A percentile compares a stretch with the other conserved stretches of the same genome.
Conservation (phyloP, 768 basidiomycete species). For the Trametopsis cervina region DNA sequence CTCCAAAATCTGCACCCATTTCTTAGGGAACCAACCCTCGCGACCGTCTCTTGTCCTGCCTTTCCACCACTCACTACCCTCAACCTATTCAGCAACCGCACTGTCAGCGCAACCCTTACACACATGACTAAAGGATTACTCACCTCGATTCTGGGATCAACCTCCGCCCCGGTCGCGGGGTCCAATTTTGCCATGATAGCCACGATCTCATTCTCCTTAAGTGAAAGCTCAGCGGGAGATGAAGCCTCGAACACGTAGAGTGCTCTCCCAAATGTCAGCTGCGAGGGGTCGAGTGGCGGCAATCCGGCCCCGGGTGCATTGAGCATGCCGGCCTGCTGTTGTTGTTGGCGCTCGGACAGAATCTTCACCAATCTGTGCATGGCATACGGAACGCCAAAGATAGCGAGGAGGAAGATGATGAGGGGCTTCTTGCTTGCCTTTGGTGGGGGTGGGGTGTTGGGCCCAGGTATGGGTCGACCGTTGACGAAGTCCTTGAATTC, state of each 20-base stretch:
- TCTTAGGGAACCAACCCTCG: slow-evolving; percentile 92
- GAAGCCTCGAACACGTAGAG: slow-evolving; percentile 71
- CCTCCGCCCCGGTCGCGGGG: slow-evolving; percentile 58
- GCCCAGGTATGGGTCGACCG: slow-evolving; percentile 51
- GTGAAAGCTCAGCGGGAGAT: slow-evolving; percentile 68
- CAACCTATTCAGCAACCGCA: slow-evolving; percentile 22
- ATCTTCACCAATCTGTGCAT: slow-evolving; percentile 87
- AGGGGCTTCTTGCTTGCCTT: slow-evolving; percentile 85
- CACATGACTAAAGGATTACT: slow-evolving; percentile 8
- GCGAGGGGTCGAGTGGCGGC: slow-evolving; percentile 69
- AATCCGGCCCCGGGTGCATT: slow-evolving; percentile 27
- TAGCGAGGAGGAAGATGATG: slow-evolving; percentile 87
- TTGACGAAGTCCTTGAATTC: slow-evolving; percentile 78
- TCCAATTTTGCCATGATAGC: slow-evolving; percentile 83
- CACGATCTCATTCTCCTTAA: slow-evolving; percentile 89
- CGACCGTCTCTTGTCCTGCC: slow-evolving; percentile 88
- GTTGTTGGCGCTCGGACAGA: slow-evolving; percentile 53
- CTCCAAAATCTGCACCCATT: slow-evolving; percentile 75
- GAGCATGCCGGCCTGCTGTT: slow-evolving; percentile 26
- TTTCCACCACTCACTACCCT: slow-evolving; percentile 84
- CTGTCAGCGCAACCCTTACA: not conserved
- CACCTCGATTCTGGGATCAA: slow-evolving; percentile 55
- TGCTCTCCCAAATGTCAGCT: slow-evolving; percentile 79
- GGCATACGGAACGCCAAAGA: slow-evolving; percentile 88
- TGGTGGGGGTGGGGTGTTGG: slow-evolving; percentile 33